Evolutionary conservation across 208 protist species (phyloP).

Genomic region (Vickermania spadyakhi): DNA sequence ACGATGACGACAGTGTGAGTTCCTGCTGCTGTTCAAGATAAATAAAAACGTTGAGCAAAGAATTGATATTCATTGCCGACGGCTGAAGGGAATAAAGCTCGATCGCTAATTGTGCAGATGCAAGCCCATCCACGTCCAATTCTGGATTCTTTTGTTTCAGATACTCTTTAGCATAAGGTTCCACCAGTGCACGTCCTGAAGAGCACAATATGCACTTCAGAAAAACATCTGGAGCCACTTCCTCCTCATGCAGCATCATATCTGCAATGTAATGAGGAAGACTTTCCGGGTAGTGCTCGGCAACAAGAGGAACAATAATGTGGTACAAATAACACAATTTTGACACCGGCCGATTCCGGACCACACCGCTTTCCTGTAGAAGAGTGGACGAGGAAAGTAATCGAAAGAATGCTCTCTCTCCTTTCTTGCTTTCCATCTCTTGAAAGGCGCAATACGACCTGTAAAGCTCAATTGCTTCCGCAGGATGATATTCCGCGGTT

Average conservation of each 20-base stretch:
- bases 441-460: constrained; percentile 20
- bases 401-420: neutral
- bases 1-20: neutral
- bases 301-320: constrained; percentile 59
- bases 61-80: constrained; percentile 1
- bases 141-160: neutral
- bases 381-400: neutral
- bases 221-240: constrained; percentile 52
- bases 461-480: constrained; percentile 41
- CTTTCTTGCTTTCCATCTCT: neutral
- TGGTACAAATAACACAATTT: constrained; percentile 60
- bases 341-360: neutral
- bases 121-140: neutral
- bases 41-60: neutral
- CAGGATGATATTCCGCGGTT: constrained; percentile 34
- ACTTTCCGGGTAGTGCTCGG: constrained; percentile 27
- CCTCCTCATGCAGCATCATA: constrained; percentile 49
- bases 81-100: neutral
- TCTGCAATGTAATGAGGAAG: constrained; percentile 31
- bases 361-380: constrained; percentile 10
- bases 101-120: neutral
- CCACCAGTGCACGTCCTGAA: constrained; percentile 22
- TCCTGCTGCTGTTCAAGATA: neutral
- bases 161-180: constrained; percentile 8
- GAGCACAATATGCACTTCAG: constrained; percentile 39